Conservation (phyloP, 176 grass and related monocot genomes). For the Musa acuminata region DNA sequence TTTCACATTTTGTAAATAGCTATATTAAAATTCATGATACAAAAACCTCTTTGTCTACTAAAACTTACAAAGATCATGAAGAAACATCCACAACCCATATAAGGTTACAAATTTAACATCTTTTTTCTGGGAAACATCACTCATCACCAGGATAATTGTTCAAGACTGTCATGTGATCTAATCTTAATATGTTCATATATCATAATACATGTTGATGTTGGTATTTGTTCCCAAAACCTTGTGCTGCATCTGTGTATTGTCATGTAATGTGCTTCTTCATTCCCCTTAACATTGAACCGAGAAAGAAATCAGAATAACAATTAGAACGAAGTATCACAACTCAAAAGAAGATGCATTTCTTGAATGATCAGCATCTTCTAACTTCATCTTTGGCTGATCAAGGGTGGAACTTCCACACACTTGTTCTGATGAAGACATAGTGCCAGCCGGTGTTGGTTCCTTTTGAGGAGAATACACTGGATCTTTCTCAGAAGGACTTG, state of each 20-base stretch:
- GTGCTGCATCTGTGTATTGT: background rate
- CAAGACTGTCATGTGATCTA: too few species aligned
- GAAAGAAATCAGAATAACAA: background rate
- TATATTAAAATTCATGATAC: too few species aligned
- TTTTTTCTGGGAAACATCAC: too few species aligned
- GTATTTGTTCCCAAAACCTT: too few species aligned
- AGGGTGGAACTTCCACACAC: constrained; percentile 11
- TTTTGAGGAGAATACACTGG: constrained; percentile 14
- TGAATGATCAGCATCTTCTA: constrained; percentile 32
- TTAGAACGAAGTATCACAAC: background rate
- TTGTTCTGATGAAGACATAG: constrained; percentile 8
- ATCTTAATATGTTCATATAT: too few species aligned
- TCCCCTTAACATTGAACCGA: background rate
- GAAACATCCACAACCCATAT: too few species aligned
- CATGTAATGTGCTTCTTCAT: background rate
- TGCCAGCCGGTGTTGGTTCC: constrained; percentile 19
- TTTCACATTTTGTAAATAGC: too few species aligned
- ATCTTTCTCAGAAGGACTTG: background rate
- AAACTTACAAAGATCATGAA: too few species aligned
- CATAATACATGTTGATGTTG: too few species aligned
- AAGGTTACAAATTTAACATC: too few species aligned
- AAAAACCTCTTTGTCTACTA: too few species aligned
- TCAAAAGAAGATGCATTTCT: constrained; percentile 28
- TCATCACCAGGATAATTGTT: too few species aligned
- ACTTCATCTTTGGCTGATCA: constrained; percentile 24